A percentile compares a stretch with the other conserved stretches of the same genome.
phyloP scores from a whole-genome alignment of 805 yeast species.

The Starmerella vaccinii region DNA sequence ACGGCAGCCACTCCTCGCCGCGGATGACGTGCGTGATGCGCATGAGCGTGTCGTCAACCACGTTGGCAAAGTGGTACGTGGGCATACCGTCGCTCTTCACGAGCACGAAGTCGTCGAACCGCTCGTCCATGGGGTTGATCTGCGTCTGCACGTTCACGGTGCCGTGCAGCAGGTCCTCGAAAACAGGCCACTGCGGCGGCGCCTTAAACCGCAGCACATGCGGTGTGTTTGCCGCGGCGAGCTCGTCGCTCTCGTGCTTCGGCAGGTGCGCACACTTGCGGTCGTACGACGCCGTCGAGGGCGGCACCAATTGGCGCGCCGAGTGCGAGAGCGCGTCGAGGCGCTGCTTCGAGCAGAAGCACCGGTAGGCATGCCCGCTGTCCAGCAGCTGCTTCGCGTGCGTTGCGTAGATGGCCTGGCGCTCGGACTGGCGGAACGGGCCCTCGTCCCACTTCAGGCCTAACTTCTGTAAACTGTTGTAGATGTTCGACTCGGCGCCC shows the following conservation, averaged over 20 bases:
- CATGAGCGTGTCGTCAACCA: constrained; percentile 91
- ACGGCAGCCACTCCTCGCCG: constrained; percentile 96
- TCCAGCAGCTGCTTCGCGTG: constrained; percentile 50
- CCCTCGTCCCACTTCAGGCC: constrained; percentile 74
- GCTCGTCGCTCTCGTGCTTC: constrained; percentile 34
- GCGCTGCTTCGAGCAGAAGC: constrained; percentile 77
- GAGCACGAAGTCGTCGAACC: constrained; percentile 83
- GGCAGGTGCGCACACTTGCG: constrained; percentile 54
- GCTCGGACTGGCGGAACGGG: constrained; percentile 70
- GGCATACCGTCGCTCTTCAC: constrained; percentile 92
- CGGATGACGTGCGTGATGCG: constrained; percentile 84
- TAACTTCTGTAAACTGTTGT: constrained; percentile 68
- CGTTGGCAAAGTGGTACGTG: constrained; percentile 93
- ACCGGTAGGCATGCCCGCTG: constrained; percentile 68
- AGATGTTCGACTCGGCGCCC: constrained; percentile 77
- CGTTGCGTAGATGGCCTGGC: constrained; percentile 53
- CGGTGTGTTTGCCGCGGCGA: constrained; percentile 28
- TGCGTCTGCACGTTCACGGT: constrained; percentile 67
- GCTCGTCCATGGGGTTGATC: constrained; percentile 51
- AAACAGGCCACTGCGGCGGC: constrained; percentile 57
- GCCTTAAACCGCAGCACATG: constrained; percentile 65
- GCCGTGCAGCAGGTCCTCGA: constrained; percentile 74
- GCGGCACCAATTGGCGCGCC: constrained; percentile 68
- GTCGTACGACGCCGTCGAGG: constrained; percentile 87
- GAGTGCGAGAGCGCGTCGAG: constrained; percentile 56